Base-by-base conservation (phyloP, 768 basidiomycete genomes). In the Collybia nuda region DNA sequence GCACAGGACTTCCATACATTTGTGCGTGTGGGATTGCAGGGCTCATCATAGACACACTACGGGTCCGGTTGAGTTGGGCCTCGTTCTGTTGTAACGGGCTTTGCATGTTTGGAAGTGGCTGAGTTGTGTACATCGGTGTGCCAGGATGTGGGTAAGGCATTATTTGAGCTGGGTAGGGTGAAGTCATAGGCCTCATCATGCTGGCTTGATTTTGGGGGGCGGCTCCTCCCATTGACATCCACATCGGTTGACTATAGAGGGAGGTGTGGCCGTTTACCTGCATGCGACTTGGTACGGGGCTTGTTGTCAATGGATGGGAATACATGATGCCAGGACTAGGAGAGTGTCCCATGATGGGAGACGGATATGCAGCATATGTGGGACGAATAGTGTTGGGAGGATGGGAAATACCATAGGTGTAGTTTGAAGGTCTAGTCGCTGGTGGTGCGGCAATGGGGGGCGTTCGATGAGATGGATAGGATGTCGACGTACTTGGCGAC, bases 271-370 rank as follows among this genome's bases (percentile, higher is more conserved):
- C 84, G 53, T 85, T 88, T 47, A 82, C 67, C 48, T 77, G 71
- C 74, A 85, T 81, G 50, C 82, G 74, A 48, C 70, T 67, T 26
- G 85, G 83, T 15, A 86, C 78, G 45, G 86, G 85, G 54, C 84
- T 90, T 2, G 82, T 71, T 8, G 77, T 66, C 60, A 84, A 77
- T 17, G 78, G 71, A 55, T 75, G 78, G 23, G 81, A 70, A 65
- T 90, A 91, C 72, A 88, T 74, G 47, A 87, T 62, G n/a, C 73
- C 70, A 29, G 86, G 85, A 50, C 74, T 81, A 3, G 88, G 87
- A 14, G 88, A 82, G 60, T 85, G 85, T 55, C 79, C 82, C 69
- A 88, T 75, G 76, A 90, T 83, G 2, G 87, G 82, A 12, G 88
- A 83, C 19, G 79, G 71, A 62, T 89, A 88, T 18, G 76, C 58